Percentiles rank a stretch among this genome's conserved stretches.
Evolutionary conservation across 345 rosid species (phyloP).

Genomic region (Rubroshorea leprosula): DNA sequence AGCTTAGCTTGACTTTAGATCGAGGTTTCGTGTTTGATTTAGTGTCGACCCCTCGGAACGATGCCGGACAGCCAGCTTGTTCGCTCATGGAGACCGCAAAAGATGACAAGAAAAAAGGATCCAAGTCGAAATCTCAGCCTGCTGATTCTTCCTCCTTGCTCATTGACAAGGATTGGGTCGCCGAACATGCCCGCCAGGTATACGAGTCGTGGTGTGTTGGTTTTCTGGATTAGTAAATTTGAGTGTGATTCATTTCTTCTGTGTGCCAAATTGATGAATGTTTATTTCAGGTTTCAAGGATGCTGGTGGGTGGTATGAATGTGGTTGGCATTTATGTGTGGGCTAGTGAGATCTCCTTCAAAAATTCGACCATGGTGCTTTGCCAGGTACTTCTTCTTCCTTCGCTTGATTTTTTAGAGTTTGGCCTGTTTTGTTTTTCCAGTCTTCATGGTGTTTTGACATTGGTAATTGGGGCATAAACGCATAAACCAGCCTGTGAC

Average conservation of each 20-base stretch:
- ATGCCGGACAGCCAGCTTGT: conserved; percentile 71
- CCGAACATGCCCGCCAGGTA: conserved; percentile 93
- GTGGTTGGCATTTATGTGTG: conserved; percentile 87
- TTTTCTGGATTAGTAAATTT: too few species aligned
- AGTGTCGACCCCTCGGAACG: conserved; percentile 71
- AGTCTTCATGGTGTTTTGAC: too few species aligned
- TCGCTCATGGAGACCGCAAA: conserved; percentile 43
- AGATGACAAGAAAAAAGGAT: conserved; percentile 51
- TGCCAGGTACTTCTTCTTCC: conserved; percentile 58
- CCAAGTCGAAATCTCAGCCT: conserved; percentile 59
- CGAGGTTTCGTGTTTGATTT: conserved; percentile 81
- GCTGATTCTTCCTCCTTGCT: conserved; percentile 53
- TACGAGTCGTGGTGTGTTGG: too few species aligned
- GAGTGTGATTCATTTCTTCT: background rate
- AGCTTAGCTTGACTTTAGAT: conserved; percentile 69
- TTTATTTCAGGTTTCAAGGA: conserved; percentile 63
- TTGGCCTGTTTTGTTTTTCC: background rate
- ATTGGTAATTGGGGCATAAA: too few species aligned
- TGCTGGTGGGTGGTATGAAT: conserved; percentile 83
- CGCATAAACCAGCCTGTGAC: too few species aligned
- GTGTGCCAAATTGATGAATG: background rate
- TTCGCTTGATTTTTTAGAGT: background rate
- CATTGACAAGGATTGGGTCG: conserved; percentile 79
- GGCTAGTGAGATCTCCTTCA: conserved; percentile 69
- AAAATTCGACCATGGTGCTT: conserved; percentile 69